These are phyloP conservation scores for Acer campestre DNA, from an alignment of 345 rosid species.

Conservation along the genomic window DNA sequence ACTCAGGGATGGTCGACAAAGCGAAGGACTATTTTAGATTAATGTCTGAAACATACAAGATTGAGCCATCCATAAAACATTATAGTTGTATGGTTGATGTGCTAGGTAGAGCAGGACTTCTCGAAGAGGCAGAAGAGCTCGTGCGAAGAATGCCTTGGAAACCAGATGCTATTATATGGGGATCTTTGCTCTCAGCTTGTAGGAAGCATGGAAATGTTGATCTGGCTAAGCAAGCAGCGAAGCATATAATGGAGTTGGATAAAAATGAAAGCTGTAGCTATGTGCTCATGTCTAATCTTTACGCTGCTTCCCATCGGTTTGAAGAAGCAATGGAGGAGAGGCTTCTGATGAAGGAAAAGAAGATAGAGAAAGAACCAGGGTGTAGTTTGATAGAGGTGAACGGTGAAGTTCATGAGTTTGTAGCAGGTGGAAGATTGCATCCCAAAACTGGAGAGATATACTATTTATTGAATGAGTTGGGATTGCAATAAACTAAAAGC, in stretches of 20 bases:
- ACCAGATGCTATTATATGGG: constrained; percentile 70
- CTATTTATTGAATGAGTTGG: constrained; percentile 41
- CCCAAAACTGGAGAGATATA: constrained; percentile 57
- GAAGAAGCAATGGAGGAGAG: constrained; percentile 64
- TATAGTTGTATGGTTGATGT: constrained; percentile 69
- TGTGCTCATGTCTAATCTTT: constrained; percentile 71
- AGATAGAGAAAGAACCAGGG: constrained; percentile 65
- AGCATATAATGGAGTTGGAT: constrained; percentile 45
- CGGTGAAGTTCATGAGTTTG: constrained; percentile 77
- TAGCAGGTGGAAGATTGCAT: constrained; percentile 69
- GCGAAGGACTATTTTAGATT: constrained; percentile 51
- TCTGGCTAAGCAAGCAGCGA: constrained; percentile 61
- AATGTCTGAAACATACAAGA: constrained; percentile 56
- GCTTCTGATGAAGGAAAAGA: constrained; percentile 52
- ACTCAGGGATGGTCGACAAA: constrained; percentile 52
- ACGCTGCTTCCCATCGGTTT: constrained; percentile 50
- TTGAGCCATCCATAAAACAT: constrained; percentile 69
- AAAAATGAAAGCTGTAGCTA: constrained; percentile 60
- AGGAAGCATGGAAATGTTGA: constrained; percentile 52
- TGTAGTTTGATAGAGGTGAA: constrained; percentile 76
- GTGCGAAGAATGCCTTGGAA: constrained; percentile 52
- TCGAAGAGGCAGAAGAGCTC: constrained; percentile 68
- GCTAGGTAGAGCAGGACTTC: constrained; percentile 57
- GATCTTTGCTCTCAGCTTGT: constrained; percentile 63
- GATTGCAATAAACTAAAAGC: not conserved